Evolutionary conservation across 2,329 filamentous ascomycete species (phyloP).

Genomic region (Trichoderma polysporum): DNA sequence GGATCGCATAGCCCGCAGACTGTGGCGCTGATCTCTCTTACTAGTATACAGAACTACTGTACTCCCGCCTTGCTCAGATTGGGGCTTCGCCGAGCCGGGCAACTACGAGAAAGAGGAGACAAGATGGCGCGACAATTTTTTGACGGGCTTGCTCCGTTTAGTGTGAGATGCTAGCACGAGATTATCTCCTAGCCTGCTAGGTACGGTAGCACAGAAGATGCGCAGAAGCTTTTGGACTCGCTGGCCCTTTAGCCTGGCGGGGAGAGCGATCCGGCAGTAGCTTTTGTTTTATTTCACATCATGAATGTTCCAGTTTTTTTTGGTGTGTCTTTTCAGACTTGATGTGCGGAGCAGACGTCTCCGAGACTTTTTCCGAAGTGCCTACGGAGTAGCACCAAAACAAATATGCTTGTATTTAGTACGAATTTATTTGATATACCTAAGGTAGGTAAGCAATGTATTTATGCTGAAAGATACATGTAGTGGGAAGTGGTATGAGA

Average conservation of each 20-base stretch:
- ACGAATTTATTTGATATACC: no score
- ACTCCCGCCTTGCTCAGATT: background rate
- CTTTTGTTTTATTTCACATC: background rate
- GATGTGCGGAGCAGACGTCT: background rate
- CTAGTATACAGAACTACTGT: no score
- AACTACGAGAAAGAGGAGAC: background rate
- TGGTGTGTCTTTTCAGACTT: background rate
- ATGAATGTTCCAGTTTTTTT: background rate
- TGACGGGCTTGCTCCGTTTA: background rate
- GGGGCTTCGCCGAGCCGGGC: background rate
- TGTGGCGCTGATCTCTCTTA: slow-evolving; percentile 12
- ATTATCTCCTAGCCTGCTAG: background rate
- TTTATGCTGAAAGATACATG: background rate
- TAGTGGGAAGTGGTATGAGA: background rate
- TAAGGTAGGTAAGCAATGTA: no score
- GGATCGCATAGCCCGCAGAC: background rate
- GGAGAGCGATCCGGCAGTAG: slow-evolving; percentile 5
- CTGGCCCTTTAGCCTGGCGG: background rate
- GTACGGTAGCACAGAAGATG: slow-evolving; percentile 2
- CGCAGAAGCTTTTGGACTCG: background rate
- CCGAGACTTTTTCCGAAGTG: background rate
- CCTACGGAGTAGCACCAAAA: no score
- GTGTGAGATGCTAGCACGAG: slow-evolving; percentile 7
- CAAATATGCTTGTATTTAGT: no score
- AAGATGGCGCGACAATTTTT: slow-evolving; percentile 8